A percentile compares a stretch with the other conserved stretches of the same genome.
Evolutionary conservation across 2,329 filamentous ascomycete species (phyloP).

Genomic region (Xylaria sp.): DNA sequence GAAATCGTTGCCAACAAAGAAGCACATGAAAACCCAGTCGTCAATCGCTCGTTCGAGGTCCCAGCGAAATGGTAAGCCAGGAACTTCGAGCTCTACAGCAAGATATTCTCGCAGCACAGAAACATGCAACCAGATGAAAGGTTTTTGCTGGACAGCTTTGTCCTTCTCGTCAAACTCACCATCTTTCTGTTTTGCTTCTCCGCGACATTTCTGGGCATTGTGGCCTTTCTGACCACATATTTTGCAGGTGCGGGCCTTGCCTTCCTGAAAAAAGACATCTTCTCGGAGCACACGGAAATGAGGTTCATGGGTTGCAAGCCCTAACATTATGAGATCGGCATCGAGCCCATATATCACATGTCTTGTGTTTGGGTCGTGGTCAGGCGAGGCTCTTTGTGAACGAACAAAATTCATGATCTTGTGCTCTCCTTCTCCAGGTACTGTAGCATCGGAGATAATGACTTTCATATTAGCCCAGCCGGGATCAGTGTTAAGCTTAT

Average conservation of each 20-base stretch:
- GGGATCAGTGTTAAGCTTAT: slow-evolving; percentile 97
- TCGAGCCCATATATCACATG: slow-evolving; percentile 99
- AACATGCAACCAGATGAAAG: slow-evolving; percentile 98
- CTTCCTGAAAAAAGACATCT: slow-evolving; percentile 94
- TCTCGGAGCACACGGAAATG: slow-evolving; percentile 96
- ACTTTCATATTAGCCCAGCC: slow-evolving; percentile 96
- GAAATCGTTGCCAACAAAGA: slow-evolving; percentile 99
- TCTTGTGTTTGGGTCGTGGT: slow-evolving; percentile 95
- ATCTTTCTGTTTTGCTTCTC: slow-evolving; percentile 79
- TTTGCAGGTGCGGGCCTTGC: slow-evolving; percentile 82
- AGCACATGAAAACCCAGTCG: slow-evolving; percentile 99
- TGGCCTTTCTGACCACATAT: slow-evolving; percentile 94
- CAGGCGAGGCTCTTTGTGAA: slow-evolving; percentile 88
- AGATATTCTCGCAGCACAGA: slow-evolving; percentile 92
- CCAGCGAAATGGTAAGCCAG: slow-evolving; percentile 85
- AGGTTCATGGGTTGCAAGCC: slow-evolving; percentile 95
- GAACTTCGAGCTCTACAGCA: slow-evolving; percentile 86
- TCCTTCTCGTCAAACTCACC: slow-evolving; percentile 87
- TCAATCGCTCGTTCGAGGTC: slow-evolving; percentile 94
- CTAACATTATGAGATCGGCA: slow-evolving; percentile 98
- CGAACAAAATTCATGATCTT: slow-evolving; percentile 99
- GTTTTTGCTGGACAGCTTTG: slow-evolving; percentile 77
- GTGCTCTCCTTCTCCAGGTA: slow-evolving; percentile 97
- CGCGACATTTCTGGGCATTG: slow-evolving; percentile 85
- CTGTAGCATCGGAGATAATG: slow-evolving; percentile 97